phyloP scores from a whole-genome alignment of 495 filamentous ascomycete species.

The Annulohypoxylon nitens region DNA sequence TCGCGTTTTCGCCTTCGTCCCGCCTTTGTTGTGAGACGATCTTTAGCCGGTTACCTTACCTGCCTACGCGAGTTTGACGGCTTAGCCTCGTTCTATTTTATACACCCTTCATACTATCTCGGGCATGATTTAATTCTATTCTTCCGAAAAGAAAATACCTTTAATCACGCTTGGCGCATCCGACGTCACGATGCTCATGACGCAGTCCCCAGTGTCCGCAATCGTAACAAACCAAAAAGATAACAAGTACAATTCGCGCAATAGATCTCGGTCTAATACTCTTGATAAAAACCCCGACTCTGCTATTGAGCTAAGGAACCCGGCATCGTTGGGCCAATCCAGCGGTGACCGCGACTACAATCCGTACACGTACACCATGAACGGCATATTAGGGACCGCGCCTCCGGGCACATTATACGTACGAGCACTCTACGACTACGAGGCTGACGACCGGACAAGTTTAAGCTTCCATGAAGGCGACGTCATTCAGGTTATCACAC shows the following conservation, averaged over 20 bases:
- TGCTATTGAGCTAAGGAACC: slow-evolving; percentile 49
- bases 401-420: slow-evolving; percentile 88
- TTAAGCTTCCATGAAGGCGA: slow-evolving; percentile 96
- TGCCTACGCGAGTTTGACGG: slow-evolving; percentile 29
- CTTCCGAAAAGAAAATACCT: slow-evolving; percentile 30
- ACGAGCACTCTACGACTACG: slow-evolving; percentile 96
- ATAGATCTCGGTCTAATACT: slow-evolving; percentile 50
- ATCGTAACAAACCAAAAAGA: slow-evolving; percentile 59
- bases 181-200: slow-evolving; percentile 65
- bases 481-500: slow-evolving; percentile 97
- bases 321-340: slow-evolving; percentile 55
- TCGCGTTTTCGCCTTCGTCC: slow-evolving; percentile 22
- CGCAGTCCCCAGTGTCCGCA: slow-evolving; percentile 63
- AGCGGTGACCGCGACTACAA: slow-evolving; percentile 55
- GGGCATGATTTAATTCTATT: slow-evolving; percentile 46
- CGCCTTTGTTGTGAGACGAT: slow-evolving; percentile 24
- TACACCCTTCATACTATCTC: slow-evolving; percentile 25
- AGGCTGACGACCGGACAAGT: slow-evolving; percentile 95
- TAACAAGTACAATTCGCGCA: slow-evolving; percentile 54
- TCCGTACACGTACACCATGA: slow-evolving; percentile 66
- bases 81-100: slow-evolving; percentile 31
- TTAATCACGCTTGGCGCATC: slow-evolving; percentile 46
- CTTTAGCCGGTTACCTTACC: slow-evolving; percentile 9
- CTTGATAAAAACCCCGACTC: slow-evolving; percentile 50
- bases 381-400: slow-evolving; percentile 76